phyloP scores from a whole-genome alignment of 352 stramenopile species.

The Globisporangium cystogenes region DNA sequence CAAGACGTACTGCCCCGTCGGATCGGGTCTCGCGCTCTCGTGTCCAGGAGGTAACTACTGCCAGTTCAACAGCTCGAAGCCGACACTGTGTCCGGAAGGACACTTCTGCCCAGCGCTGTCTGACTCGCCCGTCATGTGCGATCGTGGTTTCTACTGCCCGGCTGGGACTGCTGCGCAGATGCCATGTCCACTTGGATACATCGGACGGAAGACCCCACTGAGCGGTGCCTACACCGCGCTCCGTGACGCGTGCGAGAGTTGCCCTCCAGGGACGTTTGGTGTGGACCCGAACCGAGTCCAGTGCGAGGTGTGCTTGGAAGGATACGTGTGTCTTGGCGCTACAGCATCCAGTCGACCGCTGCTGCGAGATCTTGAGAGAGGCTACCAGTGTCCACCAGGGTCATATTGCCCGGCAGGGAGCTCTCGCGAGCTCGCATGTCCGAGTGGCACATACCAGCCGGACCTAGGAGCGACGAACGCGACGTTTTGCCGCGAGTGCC shows the following conservation, averaged over 20 bases:
- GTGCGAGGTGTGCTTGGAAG: slow-evolving; percentile 66
- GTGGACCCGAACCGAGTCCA: slow-evolving; percentile 68
- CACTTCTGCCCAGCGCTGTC: slow-evolving; percentile 64
- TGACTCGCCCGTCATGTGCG: slow-evolving; percentile 28
- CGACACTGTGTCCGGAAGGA: slow-evolving; percentile 54
- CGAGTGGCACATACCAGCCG: slow-evolving; percentile 75
- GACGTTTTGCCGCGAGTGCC: slow-evolving; percentile 61
- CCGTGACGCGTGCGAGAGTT: slow-evolving; percentile 60
- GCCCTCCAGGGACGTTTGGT: slow-evolving; percentile 73
- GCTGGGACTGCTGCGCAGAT: slow-evolving; percentile 37
- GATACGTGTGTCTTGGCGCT: slow-evolving; percentile 81
- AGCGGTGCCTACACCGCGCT: slow-evolving; percentile 42
- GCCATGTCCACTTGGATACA: slow-evolving; percentile 75
- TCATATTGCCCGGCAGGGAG: slow-evolving; percentile 68
- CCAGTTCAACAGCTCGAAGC: slow-evolving; percentile 56
- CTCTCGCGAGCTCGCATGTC: slow-evolving; percentile 52
- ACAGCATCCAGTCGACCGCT: slow-evolving; percentile 54
- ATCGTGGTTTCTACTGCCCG: slow-evolving; percentile 70
- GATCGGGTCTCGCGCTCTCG: slow-evolving; percentile 33
- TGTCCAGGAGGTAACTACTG: slow-evolving; percentile 76
- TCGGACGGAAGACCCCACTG: slow-evolving; percentile 47
- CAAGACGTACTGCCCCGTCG: slow-evolving; percentile 54
- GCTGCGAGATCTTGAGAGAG: slow-evolving; percentile 53
- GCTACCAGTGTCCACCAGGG: slow-evolving; percentile 80
- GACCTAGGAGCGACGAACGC: slow-evolving; percentile 30